Conservation (phyloP, 306 rosid genomes). For the Echinosophora koreensis region DNA sequence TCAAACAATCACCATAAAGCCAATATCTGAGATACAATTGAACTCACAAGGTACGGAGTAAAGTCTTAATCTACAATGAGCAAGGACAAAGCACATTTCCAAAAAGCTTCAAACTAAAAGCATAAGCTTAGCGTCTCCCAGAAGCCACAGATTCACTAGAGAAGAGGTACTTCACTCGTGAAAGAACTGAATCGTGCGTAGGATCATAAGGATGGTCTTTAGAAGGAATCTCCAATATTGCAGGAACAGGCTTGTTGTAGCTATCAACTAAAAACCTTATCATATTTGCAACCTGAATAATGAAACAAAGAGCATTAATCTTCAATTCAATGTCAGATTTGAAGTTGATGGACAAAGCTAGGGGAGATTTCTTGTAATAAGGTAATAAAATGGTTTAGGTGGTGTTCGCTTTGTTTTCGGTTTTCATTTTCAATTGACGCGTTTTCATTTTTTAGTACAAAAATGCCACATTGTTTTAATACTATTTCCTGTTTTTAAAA, state of each 20-base stretch:
- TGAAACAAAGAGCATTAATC: not conserved
- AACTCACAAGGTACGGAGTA: conserved; percentile 5
- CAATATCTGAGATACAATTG: conserved; percentile 6
- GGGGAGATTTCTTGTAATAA: not conserved
- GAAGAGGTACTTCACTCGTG: conserved; percentile 83
- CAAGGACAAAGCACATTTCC: not conserved
- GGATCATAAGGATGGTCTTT: conserved; percentile 90
- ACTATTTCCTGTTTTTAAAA: too few species aligned
- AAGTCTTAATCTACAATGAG: conserved; percentile 13
- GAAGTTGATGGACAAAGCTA: not conserved
- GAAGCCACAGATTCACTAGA: conserved; percentile 80
- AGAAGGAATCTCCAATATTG: conserved; percentile 83
- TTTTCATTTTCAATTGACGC: too few species aligned
- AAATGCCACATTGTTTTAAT: too few species aligned
- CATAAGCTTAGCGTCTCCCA: conserved; percentile 58
- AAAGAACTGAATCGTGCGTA: conserved; percentile 78
- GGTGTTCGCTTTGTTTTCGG: too few species aligned
- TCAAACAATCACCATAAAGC: conserved; percentile 23
- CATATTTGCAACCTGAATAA: conserved; percentile 79
- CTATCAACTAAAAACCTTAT: conserved; percentile 79
- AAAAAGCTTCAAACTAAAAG: conserved; percentile 13
- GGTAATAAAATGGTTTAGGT: not conserved
- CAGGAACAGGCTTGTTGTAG: conserved; percentile 81
- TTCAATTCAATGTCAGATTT: not conserved
- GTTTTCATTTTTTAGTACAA: too few species aligned